Base-by-base conservation (phyloP, 306 rosid genomes). In the Pterocarpus santalinus region DNA sequence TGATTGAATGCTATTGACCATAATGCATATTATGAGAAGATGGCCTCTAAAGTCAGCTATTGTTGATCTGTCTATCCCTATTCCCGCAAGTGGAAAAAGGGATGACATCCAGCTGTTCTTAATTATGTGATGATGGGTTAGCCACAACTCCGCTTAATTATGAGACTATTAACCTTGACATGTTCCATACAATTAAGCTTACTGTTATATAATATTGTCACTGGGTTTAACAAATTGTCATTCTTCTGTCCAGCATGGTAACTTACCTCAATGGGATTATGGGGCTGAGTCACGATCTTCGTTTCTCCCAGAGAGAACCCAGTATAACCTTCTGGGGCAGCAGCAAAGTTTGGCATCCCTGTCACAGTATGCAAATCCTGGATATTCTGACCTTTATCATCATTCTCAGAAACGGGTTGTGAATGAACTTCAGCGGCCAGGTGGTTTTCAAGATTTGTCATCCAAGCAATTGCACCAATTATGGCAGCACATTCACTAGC, bases 401-500 rank as follows among this genome's bases (percentile, higher is more conserved):
- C 82, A 43, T 35, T 71, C 92, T 4, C 81, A 79, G 79, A 7
- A 39, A n/a, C 85, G 43, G 46, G 17, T 51, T 38, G 33, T 70
- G 32, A 88, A 77, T 43, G 87, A 87, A 68, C 81, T 63, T 55
- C 78, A 81, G 69, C 87, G 77, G 47, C 88, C 72, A 61, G 82
- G 69, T 46, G 85, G 78, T 63, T 15, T 70, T 44, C 83, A 43
- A 65, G 82, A 87, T 71, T 69, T 74, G 39, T 47, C 83, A 53
- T 52, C 91, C 63, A 65, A 80, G 67, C 87, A 89, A 63, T 87
- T 82, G 69, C 85, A 60, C 64, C 88, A 81, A 72, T 35, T 87
- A 82, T 89, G 91, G 93, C 85, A 79, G 73, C 83, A 72, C 57
- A 85, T 72, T 32, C 61, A 75, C 84, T 83, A 83, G 79, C 79